Conservation (phyloP, 306 rosid species). For the Quercus berberidifolia region DNA sequence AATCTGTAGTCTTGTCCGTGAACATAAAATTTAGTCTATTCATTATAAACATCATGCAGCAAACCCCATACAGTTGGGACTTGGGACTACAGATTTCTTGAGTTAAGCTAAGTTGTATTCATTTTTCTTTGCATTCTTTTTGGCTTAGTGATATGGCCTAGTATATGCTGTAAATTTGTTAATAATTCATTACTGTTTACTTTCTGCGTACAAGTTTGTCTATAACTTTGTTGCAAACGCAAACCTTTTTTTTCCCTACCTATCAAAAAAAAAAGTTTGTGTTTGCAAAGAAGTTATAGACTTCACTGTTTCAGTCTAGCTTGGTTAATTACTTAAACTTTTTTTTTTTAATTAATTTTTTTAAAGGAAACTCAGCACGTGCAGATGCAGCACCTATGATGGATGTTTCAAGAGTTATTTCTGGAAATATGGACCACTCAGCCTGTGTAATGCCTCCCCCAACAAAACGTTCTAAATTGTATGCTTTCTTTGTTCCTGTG, state of each 20-base stretch:
- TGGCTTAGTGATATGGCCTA: slow-evolving; percentile 12
- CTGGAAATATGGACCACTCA: slow-evolving; percentile 46
- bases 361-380: slow-evolving; percentile 35
- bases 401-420: slow-evolving; percentile 49
- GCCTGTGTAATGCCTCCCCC: slow-evolving; percentile 62
- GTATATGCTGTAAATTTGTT: slow-evolving; percentile 7
- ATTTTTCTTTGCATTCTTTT: background rate
- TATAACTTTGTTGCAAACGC: too few relatives aligned
- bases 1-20: background rate
- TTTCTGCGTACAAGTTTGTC: background rate
- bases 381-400: slow-evolving; percentile 42
- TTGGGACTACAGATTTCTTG: background rate
- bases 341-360: background rate
- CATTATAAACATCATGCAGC: background rate
- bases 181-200: slow-evolving; percentile 2
- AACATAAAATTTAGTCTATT: background rate
- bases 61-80: background rate
- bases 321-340: slow-evolving; percentile 20
- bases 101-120: background rate
- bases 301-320: slow-evolving; percentile 17
- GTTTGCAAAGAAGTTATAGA: slow-evolving; percentile 6
- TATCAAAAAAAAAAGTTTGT: background rate
- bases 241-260: too few relatives aligned
- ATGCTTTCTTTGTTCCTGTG: slow-evolving; percentile 45
- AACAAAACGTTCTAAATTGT: slow-evolving; percentile 83